Percentiles rank a stretch among this genome's conserved stretches.
Conservation (phyloP, 768 basidiomycete genomes). For the Termitomyces sp. region DNA sequence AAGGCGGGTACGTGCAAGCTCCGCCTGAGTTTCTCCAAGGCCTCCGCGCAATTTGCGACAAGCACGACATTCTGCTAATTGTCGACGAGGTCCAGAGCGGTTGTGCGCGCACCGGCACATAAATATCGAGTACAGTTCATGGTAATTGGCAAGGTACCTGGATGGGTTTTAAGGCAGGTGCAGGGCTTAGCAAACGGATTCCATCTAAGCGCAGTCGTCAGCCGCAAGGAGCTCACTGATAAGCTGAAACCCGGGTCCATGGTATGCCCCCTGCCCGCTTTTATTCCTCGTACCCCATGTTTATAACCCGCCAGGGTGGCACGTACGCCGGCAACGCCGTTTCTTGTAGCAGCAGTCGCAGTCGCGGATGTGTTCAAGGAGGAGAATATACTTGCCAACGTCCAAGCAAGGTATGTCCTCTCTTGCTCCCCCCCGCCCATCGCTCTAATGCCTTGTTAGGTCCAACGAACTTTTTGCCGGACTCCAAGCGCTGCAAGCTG, state of each 20-base stretch:
- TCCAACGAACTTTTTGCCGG: constrained; percentile 66
- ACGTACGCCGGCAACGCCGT: too few species aligned
- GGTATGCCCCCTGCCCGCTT: constrained; percentile 31
- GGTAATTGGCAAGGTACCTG: constrained; percentile 74
- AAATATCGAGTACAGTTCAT: constrained; percentile 81
- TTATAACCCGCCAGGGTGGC: constrained; percentile 35
- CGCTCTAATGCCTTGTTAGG: constrained; percentile 26
- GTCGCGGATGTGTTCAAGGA: too few species aligned
- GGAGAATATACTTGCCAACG: too few species aligned
- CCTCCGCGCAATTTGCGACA: too few species aligned
- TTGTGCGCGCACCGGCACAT: constrained; percentile 81
- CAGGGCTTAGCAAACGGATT: constrained; percentile 89
- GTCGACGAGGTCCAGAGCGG: too few species aligned
- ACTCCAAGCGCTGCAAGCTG: constrained; percentile 49
- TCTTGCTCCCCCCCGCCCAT: background rate
- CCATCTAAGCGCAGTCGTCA: too few species aligned
- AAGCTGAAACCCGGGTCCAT: constrained; percentile 73
- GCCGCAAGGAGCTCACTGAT: too few species aligned
- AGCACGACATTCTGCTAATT: too few species aligned
- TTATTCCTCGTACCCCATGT: background rate
- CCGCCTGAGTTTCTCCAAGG: too few species aligned
- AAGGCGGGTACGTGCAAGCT: too few species aligned
- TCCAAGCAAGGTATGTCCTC: constrained; percentile 51
- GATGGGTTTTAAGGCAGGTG: background rate
- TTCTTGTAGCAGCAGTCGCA: too few species aligned